Percentiles rank a stretch among this genome's conserved stretches.
These are phyloP conservation scores for Alternaria brassicae DNA, from an alignment of 2,329 filamentous ascomycete genomes.

Conservation along the genomic window DNA sequence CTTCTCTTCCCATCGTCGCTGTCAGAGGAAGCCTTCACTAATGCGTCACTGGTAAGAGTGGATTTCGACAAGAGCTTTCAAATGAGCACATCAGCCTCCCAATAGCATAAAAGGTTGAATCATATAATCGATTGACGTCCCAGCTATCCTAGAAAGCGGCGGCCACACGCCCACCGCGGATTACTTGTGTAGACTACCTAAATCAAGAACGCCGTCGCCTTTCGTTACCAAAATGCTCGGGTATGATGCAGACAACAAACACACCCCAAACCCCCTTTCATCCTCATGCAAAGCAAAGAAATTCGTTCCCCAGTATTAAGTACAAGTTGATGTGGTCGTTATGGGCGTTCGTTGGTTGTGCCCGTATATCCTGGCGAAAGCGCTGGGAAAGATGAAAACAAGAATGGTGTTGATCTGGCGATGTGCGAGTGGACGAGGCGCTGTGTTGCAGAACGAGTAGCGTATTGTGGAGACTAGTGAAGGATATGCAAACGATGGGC, in stretches of 20 bases:
- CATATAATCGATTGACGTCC: not conserved
- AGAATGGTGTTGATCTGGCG: not conserved
- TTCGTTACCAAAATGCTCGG: slow-evolving; percentile 1
- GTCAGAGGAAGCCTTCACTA: no score
- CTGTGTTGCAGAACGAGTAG: not conserved
- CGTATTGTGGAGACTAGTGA: not conserved
- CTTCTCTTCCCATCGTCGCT: no score
- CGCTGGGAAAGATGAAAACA: not conserved
- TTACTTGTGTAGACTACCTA: not conserved
- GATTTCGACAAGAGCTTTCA: not conserved
- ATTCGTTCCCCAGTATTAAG: slow-evolving; percentile 1
- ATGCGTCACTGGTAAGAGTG: no score
- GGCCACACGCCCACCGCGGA: not conserved
- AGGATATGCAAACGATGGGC: not conserved
- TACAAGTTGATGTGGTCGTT: not conserved
- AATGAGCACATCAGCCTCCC: not conserved
- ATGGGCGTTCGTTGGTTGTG: not conserved
- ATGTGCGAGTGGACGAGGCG: not conserved
- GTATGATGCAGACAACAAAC: slow-evolving; percentile 6
- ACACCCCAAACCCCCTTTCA: not conserved
- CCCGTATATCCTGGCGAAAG: not conserved
- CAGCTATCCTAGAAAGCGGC: not conserved
- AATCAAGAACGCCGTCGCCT: not conserved
- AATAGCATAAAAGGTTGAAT: not conserved
- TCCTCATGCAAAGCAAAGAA: not conserved